Percentiles rank a stretch among this genome's conserved stretches.
These are phyloP conservation scores for Dichomitus squalens DNA, from an alignment of 1,284 basidiomycete genomes.

Conservation along the genomic window DNA sequence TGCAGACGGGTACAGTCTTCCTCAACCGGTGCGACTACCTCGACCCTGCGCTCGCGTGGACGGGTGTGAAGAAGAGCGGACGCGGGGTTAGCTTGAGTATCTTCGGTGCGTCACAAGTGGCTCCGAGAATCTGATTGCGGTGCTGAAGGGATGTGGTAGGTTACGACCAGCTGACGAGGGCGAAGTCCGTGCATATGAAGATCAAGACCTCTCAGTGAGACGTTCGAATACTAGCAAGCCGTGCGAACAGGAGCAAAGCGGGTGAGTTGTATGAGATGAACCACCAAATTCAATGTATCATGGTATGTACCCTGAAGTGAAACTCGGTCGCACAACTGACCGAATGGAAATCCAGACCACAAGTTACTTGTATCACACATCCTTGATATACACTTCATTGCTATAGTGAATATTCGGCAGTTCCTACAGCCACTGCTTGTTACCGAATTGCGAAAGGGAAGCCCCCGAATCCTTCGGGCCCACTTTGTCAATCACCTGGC, in stretches of 20 bases:
- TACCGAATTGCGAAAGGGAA: constrained; percentile 40
- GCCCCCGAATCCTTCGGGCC: constrained; percentile 35
- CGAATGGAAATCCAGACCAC: no score
- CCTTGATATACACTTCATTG: no score
- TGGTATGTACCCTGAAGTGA: no score
- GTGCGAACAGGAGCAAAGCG: not conserved
- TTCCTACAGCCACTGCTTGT: no score
- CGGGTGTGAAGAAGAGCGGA: constrained; percentile 92
- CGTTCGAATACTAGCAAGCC: not conserved
- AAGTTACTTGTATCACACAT: no score
- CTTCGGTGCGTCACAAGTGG: constrained; percentile 62
- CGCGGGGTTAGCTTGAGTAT: constrained; percentile 88
- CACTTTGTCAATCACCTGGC: constrained; percentile 33
- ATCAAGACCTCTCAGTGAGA: constrained; percentile 44
- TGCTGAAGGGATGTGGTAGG: constrained; percentile 41
- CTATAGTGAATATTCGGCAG: no score
- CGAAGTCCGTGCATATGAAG: constrained; percentile 82
- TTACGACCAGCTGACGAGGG: constrained; percentile 77
- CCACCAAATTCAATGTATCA: not conserved
- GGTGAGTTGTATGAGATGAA: not conserved
- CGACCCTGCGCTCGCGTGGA: constrained; percentile 93
- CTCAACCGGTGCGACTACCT: constrained; percentile 88
- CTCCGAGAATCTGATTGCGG: not conserved
- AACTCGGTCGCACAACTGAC: no score
- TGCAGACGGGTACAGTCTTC: constrained; percentile 92